These are phyloP conservation scores for Ramularia endophylla DNA, from an alignment of 2,329 filamentous ascomycete genomes.

Conservation along the genomic window DNA sequence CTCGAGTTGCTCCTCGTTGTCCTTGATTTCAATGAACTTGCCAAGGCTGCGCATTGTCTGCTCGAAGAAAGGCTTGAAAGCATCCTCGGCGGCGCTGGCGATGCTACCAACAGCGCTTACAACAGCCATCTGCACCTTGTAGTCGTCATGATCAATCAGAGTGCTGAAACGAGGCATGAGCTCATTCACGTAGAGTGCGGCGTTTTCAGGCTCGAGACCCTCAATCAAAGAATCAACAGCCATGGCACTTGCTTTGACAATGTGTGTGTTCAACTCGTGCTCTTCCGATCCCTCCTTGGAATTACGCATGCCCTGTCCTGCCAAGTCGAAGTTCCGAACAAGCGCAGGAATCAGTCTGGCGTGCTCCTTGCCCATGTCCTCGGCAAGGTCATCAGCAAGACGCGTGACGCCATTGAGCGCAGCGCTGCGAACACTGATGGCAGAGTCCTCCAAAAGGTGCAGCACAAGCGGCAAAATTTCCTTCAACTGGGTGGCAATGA, in stretches of 20 bases:
- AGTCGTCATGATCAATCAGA: constrained; percentile 77
- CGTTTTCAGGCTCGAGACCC: constrained; percentile 72
- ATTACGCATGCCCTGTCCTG: constrained; percentile 59
- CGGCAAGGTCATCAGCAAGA: constrained; percentile 86
- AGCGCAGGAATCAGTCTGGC: constrained; percentile 76
- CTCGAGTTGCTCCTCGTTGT: constrained; percentile 82
- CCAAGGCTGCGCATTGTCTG: constrained; percentile 86
- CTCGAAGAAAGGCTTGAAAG: constrained; percentile 87
- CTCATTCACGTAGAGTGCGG: constrained; percentile 73
- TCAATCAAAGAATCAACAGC: constrained; percentile 89
- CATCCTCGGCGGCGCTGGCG: constrained; percentile 73
- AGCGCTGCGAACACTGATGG: constrained; percentile 77
- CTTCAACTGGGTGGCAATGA: constrained; percentile 87
- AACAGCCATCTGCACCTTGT: constrained; percentile 82
- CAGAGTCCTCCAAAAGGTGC: constrained; percentile 75
- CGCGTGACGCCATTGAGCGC: constrained; percentile 82
- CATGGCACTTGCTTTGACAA: constrained; percentile 83
- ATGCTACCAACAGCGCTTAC: constrained; percentile 88
- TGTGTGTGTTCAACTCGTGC: constrained; percentile 70
- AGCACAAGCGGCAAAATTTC: constrained; percentile 81
- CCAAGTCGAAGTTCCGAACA: constrained; percentile 81
- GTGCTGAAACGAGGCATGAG: constrained; percentile 79
- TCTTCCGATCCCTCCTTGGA: constrained; percentile 38
- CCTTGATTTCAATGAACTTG: constrained; percentile 77
- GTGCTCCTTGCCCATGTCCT: constrained; percentile 83